Evolutionary conservation across 768 basidiomycete genomes (phyloP), one percentile per base, ranked within the genome.

Genomic region (Lactarius evosmus): DNA sequence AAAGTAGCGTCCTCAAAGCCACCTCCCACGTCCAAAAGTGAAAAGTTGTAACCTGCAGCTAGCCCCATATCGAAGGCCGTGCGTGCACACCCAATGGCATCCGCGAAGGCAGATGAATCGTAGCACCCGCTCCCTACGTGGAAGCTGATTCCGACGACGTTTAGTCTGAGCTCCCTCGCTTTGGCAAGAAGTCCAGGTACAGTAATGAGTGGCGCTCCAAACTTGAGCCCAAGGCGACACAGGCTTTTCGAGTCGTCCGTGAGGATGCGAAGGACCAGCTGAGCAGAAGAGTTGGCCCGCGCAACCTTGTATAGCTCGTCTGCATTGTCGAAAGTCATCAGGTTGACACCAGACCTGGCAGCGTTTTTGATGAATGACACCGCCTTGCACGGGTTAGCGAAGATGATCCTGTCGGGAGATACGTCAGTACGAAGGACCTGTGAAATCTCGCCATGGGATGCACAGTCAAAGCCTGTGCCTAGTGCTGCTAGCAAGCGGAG

Each of bases 301-400:
- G 90, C 85, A 65, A 98, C 85, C 78, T 99, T 99, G 85, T 89
- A 83, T 19, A 99, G 79, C 74, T 99, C 97, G 77, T 99, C 97
- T 44, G 84, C 83, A 76, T 98, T 99, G 79, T 99, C 97, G 73
- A 99, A 99, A 6, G 96, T 98, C 96, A 98, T 97, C 78, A 83
- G 86, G 72, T 93, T 83, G 58, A 98, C 95, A 25, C 90, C 87
- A 34, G 79, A 75, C 69, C 83, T 85, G 46, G 87, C 86, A 17
- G 97, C 91, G 69, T 85, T 84, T 55, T 95, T 90, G 70, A 99
- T 83, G 78, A 95, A 98, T 0, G 94, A 96, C 12, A 85, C 82
- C 2, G 97, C 92, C 78, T 99, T 99, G 87, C 97, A 98, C 0
- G 97, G 97, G 77, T 99, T 99, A 67, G 97, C 97, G 71, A 94